Evolutionary conservation across 441 rosid genomes (phyloP).

Genomic region (Erysimum pusillum): DNA sequence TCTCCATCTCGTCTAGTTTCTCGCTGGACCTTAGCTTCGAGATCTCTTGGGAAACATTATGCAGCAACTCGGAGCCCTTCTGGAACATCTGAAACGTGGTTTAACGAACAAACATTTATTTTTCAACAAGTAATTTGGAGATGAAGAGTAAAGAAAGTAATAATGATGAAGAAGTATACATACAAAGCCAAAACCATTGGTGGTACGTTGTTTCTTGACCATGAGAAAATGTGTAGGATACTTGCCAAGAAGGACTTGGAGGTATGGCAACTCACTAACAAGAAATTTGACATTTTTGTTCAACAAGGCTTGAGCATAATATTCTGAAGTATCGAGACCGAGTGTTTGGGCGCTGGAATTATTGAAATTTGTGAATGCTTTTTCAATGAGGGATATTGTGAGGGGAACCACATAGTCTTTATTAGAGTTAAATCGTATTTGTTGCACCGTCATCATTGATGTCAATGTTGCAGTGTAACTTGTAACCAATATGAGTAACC

Average conservation of each 20-base stretch:
- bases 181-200: conserved; percentile 52
- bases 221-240: conserved; percentile 30
- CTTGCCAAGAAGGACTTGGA: conserved; percentile 39
- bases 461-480: conserved; percentile 62
- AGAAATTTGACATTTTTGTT: conserved; percentile 40
- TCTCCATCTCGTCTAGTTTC: conserved; percentile 44
- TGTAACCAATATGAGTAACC: conserved; percentile 46
- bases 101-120: background rate
- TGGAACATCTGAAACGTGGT: conserved; percentile 45
- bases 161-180: conserved; percentile 3
- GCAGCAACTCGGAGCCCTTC: conserved; percentile 42
- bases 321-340: conserved; percentile 17
- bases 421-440: conserved; percentile 32
- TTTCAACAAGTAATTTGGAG: background rate
- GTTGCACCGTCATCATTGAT: conserved; percentile 57
- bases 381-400: conserved; percentile 21
- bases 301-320: conserved; percentile 39
- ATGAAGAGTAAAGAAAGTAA: background rate
- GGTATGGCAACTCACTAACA: conserved; percentile 46
- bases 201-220: conserved; percentile 28
- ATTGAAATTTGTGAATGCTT: background rate
- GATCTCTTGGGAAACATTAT: conserved; percentile 48
- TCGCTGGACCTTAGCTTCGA: conserved; percentile 31
- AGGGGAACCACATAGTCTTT: conserved; percentile 33
- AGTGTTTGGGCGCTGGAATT: background rate